Evolutionary conservation across 176 grass and related monocot genomes (phyloP), one percentile per base, ranked within the genome.

Genomic region (Triticum turgidum): DNA sequence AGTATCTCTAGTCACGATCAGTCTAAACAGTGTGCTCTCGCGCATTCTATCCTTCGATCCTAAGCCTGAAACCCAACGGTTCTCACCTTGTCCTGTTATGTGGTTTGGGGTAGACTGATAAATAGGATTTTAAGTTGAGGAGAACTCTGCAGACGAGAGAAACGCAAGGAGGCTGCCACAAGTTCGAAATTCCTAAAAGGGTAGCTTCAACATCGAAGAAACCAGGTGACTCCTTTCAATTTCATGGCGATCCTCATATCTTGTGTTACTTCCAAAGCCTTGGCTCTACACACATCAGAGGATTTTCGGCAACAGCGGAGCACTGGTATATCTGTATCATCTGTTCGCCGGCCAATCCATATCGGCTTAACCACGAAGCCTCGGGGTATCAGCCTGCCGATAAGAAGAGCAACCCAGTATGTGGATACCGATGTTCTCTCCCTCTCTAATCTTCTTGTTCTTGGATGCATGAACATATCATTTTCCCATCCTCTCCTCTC

Each of bases 201-300:
- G 81, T 84, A 69, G 69, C 89, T 84, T 91, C 34, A 7, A 76
- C 81, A 75, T 39, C n/a, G 37, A 84, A 80, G 76, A 80, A 91
- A 69, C 76, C 37, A 44, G 39, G 21, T 10, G 4, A 49, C 18
- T 10, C 25, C 24, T 81, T 85, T 80, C 14, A 67, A 47, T 47
- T 75, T 69, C 61, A 91, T 87, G 85, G 85, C 76, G 5, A 24
- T 41, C 11, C 34, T 75, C 18, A 29, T 33, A 69, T 76, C 37
- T 39, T 61, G 71, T 25, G 37, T 69, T 52, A 38, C 81, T 61
- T 49, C 45, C 27, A 51, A 18, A 81, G 37, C 47, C 61, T 80
- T 61, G 76, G 47, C 61, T 9, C 35, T 61, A 51, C 63, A 61
- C 69, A 17, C 37, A 6, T 25, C 45, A 11, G 47, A 5, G 37